These are phyloP conservation scores for Leptodermis oblonga DNA, from an alignment of 257 asterid genomes.

Conservation along the genomic window DNA sequence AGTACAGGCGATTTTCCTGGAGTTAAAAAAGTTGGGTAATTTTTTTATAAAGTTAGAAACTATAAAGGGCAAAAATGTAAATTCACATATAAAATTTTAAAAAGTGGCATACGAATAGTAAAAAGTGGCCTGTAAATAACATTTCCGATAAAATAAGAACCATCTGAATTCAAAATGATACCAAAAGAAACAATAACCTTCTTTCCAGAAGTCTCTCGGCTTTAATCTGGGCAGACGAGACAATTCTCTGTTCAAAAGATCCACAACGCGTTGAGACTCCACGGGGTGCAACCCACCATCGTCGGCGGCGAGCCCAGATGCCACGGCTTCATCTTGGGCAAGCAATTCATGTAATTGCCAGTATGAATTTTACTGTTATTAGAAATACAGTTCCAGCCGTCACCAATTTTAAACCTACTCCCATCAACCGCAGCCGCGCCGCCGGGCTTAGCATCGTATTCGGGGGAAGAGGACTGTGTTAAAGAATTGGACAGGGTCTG, in stretches of 20 bases:
- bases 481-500: slow-evolving; percentile 58
- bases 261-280: slow-evolving; percentile 89
- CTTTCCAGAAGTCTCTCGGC: slow-evolving; percentile 85
- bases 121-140: too few species aligned
- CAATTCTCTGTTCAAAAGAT: slow-evolving; percentile 71
- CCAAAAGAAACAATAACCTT: slow-evolving; percentile 44
- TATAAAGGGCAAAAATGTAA: too few species aligned
- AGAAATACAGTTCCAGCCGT: too few species aligned
- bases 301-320: slow-evolving; percentile 70
- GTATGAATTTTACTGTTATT: too few species aligned
- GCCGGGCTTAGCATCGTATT: too few species aligned
- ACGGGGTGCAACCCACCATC: slow-evolving; percentile 88
- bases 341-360: slow-evolving; percentile 65
- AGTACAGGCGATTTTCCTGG: too few species aligned
- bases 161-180: neutral
- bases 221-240: slow-evolving; percentile 69
- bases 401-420: slow-evolving; percentile 47
- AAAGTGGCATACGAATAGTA: too few species aligned
- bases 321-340: slow-evolving; percentile 99
- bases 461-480: slow-evolving; percentile 18
- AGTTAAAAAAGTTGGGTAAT: too few species aligned
- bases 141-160: too few species aligned
- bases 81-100: too few species aligned
- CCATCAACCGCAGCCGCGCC: slow-evolving; percentile 24
- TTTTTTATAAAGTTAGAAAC: too few species aligned